Evolutionary conservation across 331 rosid genomes (phyloP).

Genomic region (Quercus lobata): DNA sequence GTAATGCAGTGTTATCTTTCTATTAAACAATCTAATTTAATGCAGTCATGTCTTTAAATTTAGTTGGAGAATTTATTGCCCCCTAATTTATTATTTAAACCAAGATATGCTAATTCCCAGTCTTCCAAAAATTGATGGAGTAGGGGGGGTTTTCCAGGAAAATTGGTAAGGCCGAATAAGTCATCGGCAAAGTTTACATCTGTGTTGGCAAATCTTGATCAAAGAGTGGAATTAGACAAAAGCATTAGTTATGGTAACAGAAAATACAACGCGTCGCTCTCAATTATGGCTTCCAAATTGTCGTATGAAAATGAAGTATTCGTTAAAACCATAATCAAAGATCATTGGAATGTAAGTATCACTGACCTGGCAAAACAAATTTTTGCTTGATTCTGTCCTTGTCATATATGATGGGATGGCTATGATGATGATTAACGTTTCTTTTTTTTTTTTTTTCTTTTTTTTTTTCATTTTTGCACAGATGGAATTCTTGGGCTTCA

Average conservation of each 20-base stretch:
- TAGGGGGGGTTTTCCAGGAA: slow-evolving; percentile 26
- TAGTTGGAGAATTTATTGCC: too few relatives aligned
- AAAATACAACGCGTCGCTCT: slow-evolving; percentile 36
- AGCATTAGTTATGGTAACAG: slow-evolving; percentile 18
- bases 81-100: too few relatives aligned
- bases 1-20: too few relatives aligned
- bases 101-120: too few relatives aligned
- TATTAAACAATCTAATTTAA: too few relatives aligned
- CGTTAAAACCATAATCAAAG: slow-evolving; percentile 15
- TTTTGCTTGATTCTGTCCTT: not conserved
- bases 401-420: not conserved
- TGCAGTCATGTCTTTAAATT: too few relatives aligned
- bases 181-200: slow-evolving; percentile 34
- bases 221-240: slow-evolving; percentile 42
- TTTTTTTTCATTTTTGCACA: slow-evolving; percentile 10
- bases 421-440: not conserved
- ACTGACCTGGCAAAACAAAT: not conserved
- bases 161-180: slow-evolving; percentile 26
- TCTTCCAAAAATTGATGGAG: too few relatives aligned
- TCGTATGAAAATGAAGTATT: slow-evolving; percentile 47
- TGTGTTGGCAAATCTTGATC: slow-evolving; percentile 30
- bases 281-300: slow-evolving; percentile 70
- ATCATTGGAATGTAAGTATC: slow-evolving; percentile 58
- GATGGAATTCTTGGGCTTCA: slow-evolving; percentile 60
- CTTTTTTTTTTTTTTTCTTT: not conserved